Conservation (phyloP, 2,329 filamentous ascomycete species). For the Westerdykella sp. region DNA sequence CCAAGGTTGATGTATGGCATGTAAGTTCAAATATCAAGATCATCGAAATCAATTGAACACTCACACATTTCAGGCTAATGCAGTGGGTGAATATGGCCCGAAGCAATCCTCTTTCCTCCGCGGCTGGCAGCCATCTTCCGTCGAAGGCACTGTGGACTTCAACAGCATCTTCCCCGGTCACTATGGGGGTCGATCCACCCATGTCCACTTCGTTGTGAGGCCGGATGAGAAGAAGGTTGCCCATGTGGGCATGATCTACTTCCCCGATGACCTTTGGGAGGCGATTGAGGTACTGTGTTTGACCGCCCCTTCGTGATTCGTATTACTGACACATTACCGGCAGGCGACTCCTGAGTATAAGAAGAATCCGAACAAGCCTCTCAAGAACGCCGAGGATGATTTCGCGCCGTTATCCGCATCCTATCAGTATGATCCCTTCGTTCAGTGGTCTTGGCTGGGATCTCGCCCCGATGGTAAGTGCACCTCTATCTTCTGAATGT, state of each 20-base stretch:
- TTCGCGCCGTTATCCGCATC: conserved; percentile 8
- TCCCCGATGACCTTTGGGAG: conserved; percentile 29
- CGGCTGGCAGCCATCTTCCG: conserved; percentile 40
- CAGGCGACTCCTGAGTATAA: conserved; percentile 2
- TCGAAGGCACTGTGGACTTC: conserved; percentile 43
- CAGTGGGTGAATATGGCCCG: conserved; percentile 12
- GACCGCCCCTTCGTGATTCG: background rate
- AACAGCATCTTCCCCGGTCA: conserved; percentile 43
- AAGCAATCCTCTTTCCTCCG: conserved; percentile 25
- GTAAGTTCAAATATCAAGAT: background rate
- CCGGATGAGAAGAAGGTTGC: conserved; percentile 34
- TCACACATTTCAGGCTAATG: conserved; percentile 40
- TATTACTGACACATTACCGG: conserved; percentile 14
- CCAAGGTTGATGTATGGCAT: conserved; percentile 46
- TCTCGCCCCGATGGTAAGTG: background rate
- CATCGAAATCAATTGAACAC: conserved; percentile 22
- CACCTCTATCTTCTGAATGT: background rate
- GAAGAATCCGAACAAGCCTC: conserved; percentile 8
- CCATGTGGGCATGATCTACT: conserved; percentile 37
- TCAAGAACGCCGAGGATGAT: conserved; percentile 3
- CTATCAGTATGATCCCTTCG: conserved; percentile 6
- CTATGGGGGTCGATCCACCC: conserved; percentile 11
- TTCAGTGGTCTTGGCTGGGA: conserved; percentile 6
- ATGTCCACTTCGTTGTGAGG: conserved; percentile 28
- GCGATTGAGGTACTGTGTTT: conserved; percentile 26